Conservation (phyloP, 2,329 filamentous ascomycete genomes). For the Dendrostoma leiphaemia region DNA sequence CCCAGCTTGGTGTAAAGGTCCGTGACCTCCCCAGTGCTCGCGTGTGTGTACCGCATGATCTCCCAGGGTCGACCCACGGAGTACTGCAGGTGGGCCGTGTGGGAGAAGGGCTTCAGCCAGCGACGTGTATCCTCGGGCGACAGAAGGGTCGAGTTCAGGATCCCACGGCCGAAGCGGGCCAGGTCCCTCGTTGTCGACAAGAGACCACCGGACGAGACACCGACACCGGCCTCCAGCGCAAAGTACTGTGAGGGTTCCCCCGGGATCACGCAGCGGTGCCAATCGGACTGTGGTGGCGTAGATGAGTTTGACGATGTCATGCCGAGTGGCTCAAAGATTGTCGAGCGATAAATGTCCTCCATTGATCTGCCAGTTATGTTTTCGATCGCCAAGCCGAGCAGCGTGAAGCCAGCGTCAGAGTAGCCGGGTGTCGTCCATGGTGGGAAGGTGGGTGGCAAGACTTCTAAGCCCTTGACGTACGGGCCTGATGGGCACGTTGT, state of each 20-base stretch:
- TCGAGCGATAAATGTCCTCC: conserved; percentile 20
- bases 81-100: conserved; percentile 31
- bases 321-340: conserved; percentile 22
- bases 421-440: conserved; percentile 25
- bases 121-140: conserved; percentile 30
- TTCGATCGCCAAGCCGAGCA: conserved; percentile 25
- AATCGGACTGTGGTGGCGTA: conserved; percentile 19
- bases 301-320: conserved; percentile 22
- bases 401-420: conserved; percentile 25
- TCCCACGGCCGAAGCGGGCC: conserved; percentile 34
- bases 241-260: conserved; percentile 6
- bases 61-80: conserved; percentile 37
- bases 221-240: conserved; percentile 18
- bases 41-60: conserved; percentile 31
- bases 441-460: conserved; percentile 23
- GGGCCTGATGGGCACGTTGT: conserved; percentile 21
- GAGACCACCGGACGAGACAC: conserved; percentile 27
- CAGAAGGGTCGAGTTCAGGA: conserved; percentile 36
- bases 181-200: conserved; percentile 35
- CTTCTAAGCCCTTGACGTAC: conserved; percentile 25
- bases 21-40: conserved; percentile 23
- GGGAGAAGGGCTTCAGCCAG: conserved; percentile 39
- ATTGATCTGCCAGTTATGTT: conserved; percentile 19
- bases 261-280: conserved; percentile 22
- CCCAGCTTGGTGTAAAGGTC: conserved; percentile 36